Evolutionary conservation across 306 rosid species (phyloP).

Genomic region (Trichosanthes truncata): DNA sequence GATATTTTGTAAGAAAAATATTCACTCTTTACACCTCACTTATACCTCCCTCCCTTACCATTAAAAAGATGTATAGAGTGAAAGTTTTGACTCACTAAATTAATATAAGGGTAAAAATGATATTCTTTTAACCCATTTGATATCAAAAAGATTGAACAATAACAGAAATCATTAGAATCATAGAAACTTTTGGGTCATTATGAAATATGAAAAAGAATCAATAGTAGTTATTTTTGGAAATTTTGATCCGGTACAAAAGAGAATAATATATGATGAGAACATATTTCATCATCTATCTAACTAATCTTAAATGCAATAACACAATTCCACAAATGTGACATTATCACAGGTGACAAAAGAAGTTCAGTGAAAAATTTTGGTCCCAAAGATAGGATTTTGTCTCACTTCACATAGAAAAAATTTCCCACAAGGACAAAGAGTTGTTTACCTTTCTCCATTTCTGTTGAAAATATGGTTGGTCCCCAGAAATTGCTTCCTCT

Average conservation of each 20-base stretch:
- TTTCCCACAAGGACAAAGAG: neutral
- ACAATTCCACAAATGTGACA: neutral
- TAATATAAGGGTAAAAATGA: neutral
- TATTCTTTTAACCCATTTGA: neutral
- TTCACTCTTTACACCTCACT: neutral
- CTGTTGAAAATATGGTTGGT: neutral
- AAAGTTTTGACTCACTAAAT: neutral
- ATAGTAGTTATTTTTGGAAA: neutral
- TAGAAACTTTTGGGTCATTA: neutral
- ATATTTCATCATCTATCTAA: neutral
- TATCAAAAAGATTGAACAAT: neutral
- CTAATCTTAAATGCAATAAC: neutral
- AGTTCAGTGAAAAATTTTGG: neutral
- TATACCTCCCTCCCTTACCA: neutral
- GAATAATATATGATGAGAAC: neutral
- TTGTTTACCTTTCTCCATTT: neutral
- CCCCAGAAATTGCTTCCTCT: neutral
- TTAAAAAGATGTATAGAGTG: neutral
- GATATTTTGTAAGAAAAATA: neutral
- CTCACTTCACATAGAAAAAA: neutral
- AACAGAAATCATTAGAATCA: neutral
- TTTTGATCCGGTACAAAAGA: neutral
- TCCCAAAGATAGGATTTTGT: neutral
- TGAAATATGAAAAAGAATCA: neutral
- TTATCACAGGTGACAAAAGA: neutral